A percentile compares a stretch with the other conserved stretches of the same genome.
phyloP scores from a whole-genome alignment of 2,329 filamentous ascomycete genomes.

The Colletotrichum horii region DNA sequence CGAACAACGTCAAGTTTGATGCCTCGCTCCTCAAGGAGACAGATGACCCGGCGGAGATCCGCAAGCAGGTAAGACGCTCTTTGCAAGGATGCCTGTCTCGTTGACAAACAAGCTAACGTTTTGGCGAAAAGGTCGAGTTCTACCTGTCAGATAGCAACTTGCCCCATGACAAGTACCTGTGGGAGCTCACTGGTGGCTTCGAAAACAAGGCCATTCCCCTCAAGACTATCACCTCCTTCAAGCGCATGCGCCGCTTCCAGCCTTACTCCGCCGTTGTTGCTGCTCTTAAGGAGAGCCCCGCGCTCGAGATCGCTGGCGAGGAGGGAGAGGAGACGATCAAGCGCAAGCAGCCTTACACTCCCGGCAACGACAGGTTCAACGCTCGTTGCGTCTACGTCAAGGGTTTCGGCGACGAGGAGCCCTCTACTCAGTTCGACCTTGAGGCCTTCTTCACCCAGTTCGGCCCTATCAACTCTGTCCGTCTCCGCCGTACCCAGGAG shows the following conservation, averaged over 20 bases:
- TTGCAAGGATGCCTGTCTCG: not conserved
- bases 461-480: conserved; percentile 81
- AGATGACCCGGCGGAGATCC: conserved; percentile 80
- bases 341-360: conserved; percentile 74
- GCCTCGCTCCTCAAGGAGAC: conserved; percentile 71
- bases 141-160: conserved; percentile 96
- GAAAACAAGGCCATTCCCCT: conserved; percentile 84
- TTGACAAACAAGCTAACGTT: not conserved
- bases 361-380: conserved; percentile 70
- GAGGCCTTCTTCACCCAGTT: conserved; percentile 88
- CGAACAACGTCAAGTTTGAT: conserved; percentile 74
- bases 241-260: conserved; percentile 95
- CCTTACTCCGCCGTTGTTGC: conserved; percentile 83
- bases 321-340: conserved; percentile 74
- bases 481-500: conserved; percentile 77
- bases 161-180: conserved; percentile 85
- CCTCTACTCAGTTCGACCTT: conserved; percentile 88
- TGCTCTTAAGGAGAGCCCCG: conserved; percentile 78
- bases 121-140: conserved; percentile 76
- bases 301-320: conserved; percentile 76
- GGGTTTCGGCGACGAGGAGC: conserved; percentile 87
- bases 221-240: conserved; percentile 82
- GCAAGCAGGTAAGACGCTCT: conserved; percentile 70
- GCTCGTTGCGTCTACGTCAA: conserved; percentile 87
- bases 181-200: conserved; percentile 76